Base-by-base conservation (phyloP, 2,329 filamentous ascomycete genomes). In the Penicillium sp. region DNA sequence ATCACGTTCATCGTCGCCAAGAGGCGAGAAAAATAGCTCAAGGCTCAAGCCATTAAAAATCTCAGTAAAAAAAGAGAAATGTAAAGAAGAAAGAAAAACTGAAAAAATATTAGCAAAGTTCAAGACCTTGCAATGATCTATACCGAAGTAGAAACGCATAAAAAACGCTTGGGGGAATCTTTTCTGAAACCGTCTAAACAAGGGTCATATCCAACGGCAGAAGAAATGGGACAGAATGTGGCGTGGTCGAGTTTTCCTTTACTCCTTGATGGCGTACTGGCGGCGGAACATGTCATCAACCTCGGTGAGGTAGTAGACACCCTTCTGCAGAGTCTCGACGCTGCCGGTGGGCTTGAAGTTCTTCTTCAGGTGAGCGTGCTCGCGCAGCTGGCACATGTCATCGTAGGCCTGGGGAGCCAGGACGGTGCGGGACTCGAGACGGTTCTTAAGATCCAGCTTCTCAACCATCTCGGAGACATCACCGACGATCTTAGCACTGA, bases 271-370 rank as follows among this genome's bases (percentile, higher is more conserved):
- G 60, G 84, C 81, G 80, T 95, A 95, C 76, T 86, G 86, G 73
- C 91, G 87, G 82, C 90, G 89, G 88, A 91, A 95, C 90, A 92
- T 92, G 71, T 92, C 90, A 74, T 95, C 91, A 53, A 95, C 86
- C 77, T 89, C 88, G 74, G 87, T 87, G 62, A 95, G 85, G 82
- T 93, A 95, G 83, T 94, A 95, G 24, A 88, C 88, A 62, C 88
- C 89, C 62, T 85, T 80, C 63, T 77, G 75, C 60, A 95, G 85
- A 69, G 86, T 90, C 50, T 90, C 89, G 30, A 84, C 74, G 57
- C 87, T 87, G 61, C 91, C 91, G 72, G 84, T 78, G 64, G 91
- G 91, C 66, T 82, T 86, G 81, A 87, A 95, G 82, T 87, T 82
- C 84, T 93, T 94, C 83, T 93, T 86, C 67, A 94, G 83, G 78